Evolutionary conservation across 2,329 filamentous ascomycete genomes (phyloP).

Genomic region (Fusarium oxysporum): DNA sequence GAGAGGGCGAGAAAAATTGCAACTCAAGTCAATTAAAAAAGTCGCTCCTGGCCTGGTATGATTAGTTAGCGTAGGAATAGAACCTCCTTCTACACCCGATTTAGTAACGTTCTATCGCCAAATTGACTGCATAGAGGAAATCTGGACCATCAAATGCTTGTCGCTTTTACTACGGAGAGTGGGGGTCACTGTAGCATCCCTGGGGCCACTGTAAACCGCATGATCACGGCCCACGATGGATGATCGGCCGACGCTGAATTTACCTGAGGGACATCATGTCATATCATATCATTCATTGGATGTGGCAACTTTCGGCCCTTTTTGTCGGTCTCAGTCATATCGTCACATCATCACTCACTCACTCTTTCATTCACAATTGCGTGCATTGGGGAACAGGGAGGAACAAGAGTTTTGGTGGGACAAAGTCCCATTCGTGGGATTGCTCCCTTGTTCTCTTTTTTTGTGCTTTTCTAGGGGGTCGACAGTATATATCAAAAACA

Average conservation of each 20-base stretch:
- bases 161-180: constrained; percentile 13
- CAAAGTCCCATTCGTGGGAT: constrained; percentile 19
- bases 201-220: constrained; percentile 16
- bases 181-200: constrained; percentile 20
- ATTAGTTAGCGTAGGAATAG: constrained; percentile 21
- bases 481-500: not conserved
- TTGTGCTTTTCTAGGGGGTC: constrained; percentile 19
- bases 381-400: not conserved
- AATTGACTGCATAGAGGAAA: constrained; percentile 18
- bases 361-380: constrained; percentile 1
- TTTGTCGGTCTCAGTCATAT: constrained; percentile 1
- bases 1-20: constrained; percentile 8
- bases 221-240: constrained; percentile 14
- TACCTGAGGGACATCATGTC: constrained; percentile 8
- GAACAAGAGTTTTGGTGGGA: constrained; percentile 6
- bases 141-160: constrained; percentile 22
- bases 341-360: constrained; percentile 9
- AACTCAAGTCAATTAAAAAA: constrained; percentile 14
- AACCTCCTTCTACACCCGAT: constrained; percentile 17
- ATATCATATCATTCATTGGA: not conserved
- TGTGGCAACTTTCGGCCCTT: constrained; percentile 30
- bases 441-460: constrained; percentile 26
- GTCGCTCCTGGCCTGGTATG: constrained; percentile 3
- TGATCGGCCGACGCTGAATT: constrained; percentile 13
- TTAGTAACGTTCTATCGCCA: constrained; percentile 29